Evolutionary conservation across 1,139 yeast genomes (phyloP).

Genomic region (Casaregolazyma suthepensis): DNA sequence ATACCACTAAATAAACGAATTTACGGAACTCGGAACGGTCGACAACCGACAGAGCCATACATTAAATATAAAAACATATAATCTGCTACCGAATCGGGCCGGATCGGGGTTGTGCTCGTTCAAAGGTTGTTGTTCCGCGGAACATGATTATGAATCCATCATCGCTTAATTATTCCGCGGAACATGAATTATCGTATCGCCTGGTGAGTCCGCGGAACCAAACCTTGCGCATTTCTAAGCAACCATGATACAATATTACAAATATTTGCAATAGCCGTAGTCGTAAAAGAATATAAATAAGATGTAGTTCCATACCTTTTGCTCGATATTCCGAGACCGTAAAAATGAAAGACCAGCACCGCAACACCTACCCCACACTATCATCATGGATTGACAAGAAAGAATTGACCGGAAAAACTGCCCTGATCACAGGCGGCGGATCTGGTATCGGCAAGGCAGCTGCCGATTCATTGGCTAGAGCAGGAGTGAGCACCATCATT

Average conservation of each 20-base stretch:
- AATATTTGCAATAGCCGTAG: not conserved
- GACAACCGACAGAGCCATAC: no score
- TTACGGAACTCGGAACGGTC: no score
- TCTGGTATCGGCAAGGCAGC: constrained; percentile 5
- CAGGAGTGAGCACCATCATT: constrained; percentile 1
- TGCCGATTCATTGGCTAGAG: constrained; percentile 4
- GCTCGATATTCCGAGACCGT: not conserved
- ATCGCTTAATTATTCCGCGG: no score
- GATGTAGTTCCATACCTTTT: not conserved
- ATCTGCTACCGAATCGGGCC: no score
- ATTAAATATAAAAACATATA: no score
- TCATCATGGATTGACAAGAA: not conserved
- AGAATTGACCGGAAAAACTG: constrained; percentile 2
- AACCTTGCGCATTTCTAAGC: not conserved
- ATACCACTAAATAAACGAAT: no score
- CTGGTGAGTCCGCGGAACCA: not conserved
- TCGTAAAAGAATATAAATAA: no score
- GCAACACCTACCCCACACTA: not conserved
- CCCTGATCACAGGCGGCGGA: constrained; percentile 7
- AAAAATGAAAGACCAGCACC: not conserved
- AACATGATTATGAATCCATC: no score
- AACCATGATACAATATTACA: not conserved
- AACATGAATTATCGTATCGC: not conserved
- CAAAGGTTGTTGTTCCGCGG: no score
- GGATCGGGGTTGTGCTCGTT: no score